Evolutionary conservation across 495 filamentous ascomycete species (phyloP), one percentile per base, ranked within the genome.

Genomic region (Hypoxylon perforatum): DNA sequence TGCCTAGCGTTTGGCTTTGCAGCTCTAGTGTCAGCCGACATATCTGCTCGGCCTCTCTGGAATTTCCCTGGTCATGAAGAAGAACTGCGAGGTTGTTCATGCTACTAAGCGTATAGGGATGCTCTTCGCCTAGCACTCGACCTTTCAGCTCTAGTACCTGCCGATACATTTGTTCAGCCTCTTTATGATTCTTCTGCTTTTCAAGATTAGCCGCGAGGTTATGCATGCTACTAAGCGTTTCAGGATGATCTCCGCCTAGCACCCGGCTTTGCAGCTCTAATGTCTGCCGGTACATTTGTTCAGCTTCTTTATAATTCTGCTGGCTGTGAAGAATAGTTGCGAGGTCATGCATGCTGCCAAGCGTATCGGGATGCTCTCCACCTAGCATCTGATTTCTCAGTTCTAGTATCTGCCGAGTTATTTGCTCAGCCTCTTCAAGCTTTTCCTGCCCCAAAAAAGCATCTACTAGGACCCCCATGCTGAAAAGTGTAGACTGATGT

Each of bases 271-370:
- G 42, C 35, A 63, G 53, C 15, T 56, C 38, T 2, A 72, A 28
- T 21, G 14, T 18, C 36, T 65, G 52, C n/a, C 57, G 49, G 25
- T 63, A 44, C 30, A 71, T 49, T 47, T 51, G 8, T 56, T 71
- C 66, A 28, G 25, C 8, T 8, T 28, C 8, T 28, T 28, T 28
- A 28, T 3, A 28, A 3, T 28, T 28, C 25, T 8, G 3, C 25
- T 28, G 8, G 3, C 25, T 28, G 3, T 8, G 3, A 3, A 28
- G 8, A 28, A 3, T 11, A 38, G 12, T 3, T 4, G 36, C 36
- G 3, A 38, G 36, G 36, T 38, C 12, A 38, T 38, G 2, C 36
- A 38, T 38, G 36, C 36, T 38, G 36, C 10, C 14, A 38, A 38
- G 36, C 14, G 52, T 70, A 4, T 50, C 0, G 14, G 39, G 61